These are phyloP conservation scores for Penicillium sp. DNA, from an alignment of 2,329 filamentous ascomycete genomes.

Conservation along the genomic window DNA sequence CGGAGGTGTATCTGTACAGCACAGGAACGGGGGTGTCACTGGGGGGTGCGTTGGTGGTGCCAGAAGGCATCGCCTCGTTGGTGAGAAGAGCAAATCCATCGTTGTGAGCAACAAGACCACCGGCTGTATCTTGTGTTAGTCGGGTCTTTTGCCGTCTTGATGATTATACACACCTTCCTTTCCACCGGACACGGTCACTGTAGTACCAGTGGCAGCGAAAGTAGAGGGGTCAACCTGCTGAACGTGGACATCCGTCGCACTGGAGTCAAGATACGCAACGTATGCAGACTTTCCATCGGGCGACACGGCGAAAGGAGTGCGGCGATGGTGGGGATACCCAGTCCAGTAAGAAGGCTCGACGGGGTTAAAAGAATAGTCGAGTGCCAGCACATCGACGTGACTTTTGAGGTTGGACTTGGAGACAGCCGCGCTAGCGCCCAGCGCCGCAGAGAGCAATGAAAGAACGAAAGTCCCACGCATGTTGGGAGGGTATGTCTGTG, in stretches of 20 bases:
- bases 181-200: constrained; percentile 55
- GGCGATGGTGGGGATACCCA: constrained; percentile 60
- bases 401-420: constrained; percentile 36
- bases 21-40: constrained; percentile 55
- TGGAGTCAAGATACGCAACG: constrained; percentile 61
- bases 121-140: constrained; percentile 39
- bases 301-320: constrained; percentile 64
- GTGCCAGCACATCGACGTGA: constrained; percentile 46
- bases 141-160: background rate
- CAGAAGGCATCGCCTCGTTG: constrained; percentile 56
- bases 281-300: constrained; percentile 61
- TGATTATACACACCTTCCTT: constrained; percentile 48
- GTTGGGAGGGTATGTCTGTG: constrained; percentile 5
- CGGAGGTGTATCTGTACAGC: constrained; percentile 60
- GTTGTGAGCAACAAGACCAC: constrained; percentile 62
- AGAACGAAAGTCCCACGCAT: constrained; percentile 28
- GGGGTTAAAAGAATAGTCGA: constrained; percentile 57
- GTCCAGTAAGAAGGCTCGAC: constrained; percentile 65
- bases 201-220: constrained; percentile 55
- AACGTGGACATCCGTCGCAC: constrained; percentile 58
- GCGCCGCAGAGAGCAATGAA: constrained; percentile 27
- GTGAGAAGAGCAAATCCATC: constrained; percentile 65
- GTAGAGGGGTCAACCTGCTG: constrained; percentile 58
- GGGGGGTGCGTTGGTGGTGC: constrained; percentile 51
- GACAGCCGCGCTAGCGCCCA: constrained; percentile 23